phyloP scores from a whole-genome alignment of 2,329 filamentous ascomycete species.

The Raffaelea ambrosiae region DNA sequence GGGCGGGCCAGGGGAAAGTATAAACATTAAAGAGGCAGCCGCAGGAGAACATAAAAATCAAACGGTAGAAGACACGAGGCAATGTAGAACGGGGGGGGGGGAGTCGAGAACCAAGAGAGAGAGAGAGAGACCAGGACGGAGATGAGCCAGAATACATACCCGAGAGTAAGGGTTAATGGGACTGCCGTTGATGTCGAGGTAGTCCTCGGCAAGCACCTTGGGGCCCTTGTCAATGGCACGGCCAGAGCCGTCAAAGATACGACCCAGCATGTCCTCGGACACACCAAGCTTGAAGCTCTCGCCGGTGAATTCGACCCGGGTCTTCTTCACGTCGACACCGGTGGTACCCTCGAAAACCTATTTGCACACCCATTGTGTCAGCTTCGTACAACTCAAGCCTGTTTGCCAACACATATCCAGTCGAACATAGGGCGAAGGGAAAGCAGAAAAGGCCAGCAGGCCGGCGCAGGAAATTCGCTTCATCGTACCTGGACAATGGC shows the following conservation, averaged over 20 bases:
- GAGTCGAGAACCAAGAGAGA: too few relatives aligned
- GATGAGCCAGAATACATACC: slow-evolving; percentile 41
- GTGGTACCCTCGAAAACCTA: slow-evolving; percentile 96
- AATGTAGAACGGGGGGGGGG: too few relatives aligned
- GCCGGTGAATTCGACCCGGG: slow-evolving; percentile 94
- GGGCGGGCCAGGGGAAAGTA: too few relatives aligned
- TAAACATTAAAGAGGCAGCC: too few relatives aligned
- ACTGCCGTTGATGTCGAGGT: slow-evolving; percentile 96
- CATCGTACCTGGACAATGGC: slow-evolving; percentile 83
- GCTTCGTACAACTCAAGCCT: neutral
- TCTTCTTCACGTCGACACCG: slow-evolving; percentile 99
- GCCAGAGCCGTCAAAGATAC: slow-evolving; percentile 97
- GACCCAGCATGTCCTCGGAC: slow-evolving; percentile 98
- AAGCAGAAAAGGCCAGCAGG: neutral
- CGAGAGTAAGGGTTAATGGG: slow-evolving; percentile 98
- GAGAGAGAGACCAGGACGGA: too few relatives aligned
- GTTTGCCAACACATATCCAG: neutral
- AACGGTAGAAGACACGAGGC: neutral
- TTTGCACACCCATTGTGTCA: neutral
- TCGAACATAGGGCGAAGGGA: too few relatives aligned
- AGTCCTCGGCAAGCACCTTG: slow-evolving; percentile 95
- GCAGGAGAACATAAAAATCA: neutral
- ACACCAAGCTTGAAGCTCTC: slow-evolving; percentile 97
- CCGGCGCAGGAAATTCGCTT: neutral
- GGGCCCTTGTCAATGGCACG: slow-evolving; percentile 98